A percentile compares a stretch with the other conserved stretches of the same genome.
Conservation (phyloP, 305 asterid genomes). For the Fraxinus ornus region DNA sequence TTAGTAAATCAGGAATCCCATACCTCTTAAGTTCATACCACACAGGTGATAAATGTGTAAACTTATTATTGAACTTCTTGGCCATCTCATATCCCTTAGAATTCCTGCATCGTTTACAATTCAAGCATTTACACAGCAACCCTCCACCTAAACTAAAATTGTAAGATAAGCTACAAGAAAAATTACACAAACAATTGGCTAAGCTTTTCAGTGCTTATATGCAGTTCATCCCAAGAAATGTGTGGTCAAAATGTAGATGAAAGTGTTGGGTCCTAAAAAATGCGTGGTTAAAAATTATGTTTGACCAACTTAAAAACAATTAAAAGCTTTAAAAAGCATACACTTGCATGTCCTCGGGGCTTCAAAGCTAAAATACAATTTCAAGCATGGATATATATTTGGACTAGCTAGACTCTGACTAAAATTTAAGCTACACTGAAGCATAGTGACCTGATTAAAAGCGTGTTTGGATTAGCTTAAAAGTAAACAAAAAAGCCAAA, state of each 20-base stretch:
- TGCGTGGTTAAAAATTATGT: neutral
- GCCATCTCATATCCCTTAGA: constrained; percentile 87
- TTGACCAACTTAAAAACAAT: neutral
- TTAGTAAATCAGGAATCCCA: constrained; percentile 10
- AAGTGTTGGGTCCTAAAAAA: neutral
- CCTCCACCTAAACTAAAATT: neutral
- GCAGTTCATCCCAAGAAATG: neutral
- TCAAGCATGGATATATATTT: constrained; percentile 12
- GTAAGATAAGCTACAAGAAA: neutral
- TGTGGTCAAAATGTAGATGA: neutral
- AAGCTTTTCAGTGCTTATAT: neutral
- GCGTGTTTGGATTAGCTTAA: neutral
- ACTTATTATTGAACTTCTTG: constrained; percentile 72
- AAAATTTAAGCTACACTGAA: neutral
- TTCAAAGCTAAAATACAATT: constrained; percentile 4
- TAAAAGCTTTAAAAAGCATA: neutral
- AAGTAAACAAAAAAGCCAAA: neutral
- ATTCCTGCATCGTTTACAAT: constrained; percentile 59
- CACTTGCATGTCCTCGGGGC: neutral
- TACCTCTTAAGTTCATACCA: constrained; percentile 96
- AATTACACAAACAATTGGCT: neutral
- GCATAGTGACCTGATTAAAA: neutral
- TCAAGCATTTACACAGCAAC: neutral
- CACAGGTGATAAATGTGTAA: constrained; percentile 90
- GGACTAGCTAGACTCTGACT: constrained; percentile 3